Conservation (phyloP, 1,139 yeast species). For the Lodderomyces theae region DNA sequence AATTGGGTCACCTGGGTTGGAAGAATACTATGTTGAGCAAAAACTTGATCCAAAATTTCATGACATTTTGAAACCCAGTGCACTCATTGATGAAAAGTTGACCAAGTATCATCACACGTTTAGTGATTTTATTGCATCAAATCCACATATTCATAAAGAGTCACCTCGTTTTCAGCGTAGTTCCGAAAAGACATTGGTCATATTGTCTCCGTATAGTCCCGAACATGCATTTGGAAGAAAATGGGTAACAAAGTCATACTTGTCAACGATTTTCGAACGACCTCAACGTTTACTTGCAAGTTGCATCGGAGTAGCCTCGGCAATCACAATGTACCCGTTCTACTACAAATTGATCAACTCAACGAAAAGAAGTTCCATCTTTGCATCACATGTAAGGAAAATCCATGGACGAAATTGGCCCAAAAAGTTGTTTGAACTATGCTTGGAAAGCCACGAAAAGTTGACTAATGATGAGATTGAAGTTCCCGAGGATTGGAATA, state of each 20-base stretch:
- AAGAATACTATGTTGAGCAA: slow-evolving; percentile 15
- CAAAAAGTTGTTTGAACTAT: slow-evolving; percentile 52
- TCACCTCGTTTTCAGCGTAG: slow-evolving; percentile 46
- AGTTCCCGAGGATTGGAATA: slow-evolving; percentile 80
- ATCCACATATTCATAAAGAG: slow-evolving; percentile 54
- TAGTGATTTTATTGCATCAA: slow-evolving; percentile 47
- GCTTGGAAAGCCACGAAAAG: slow-evolving; percentile 57
- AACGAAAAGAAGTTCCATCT: slow-evolving; percentile 44
- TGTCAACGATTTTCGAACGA: slow-evolving; percentile 73
- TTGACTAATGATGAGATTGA: slow-evolving; percentile 58
- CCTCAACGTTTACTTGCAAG: slow-evolving; percentile 79
- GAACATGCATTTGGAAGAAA: slow-evolving; percentile 71
- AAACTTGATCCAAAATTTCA: slow-evolving; percentile 22
- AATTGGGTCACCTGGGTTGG: slow-evolving; percentile 17
- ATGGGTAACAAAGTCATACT: slow-evolving; percentile 72
- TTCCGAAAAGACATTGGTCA: slow-evolving; percentile 49
- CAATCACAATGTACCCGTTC: slow-evolving; percentile 67
- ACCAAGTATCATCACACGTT: slow-evolving; percentile 42
- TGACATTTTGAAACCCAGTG: slow-evolving; percentile 31
- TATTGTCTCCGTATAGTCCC: slow-evolving; percentile 58
- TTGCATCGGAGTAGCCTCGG: slow-evolving; percentile 76
- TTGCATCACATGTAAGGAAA: slow-evolving; percentile 58
- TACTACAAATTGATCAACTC: slow-evolving; percentile 54
- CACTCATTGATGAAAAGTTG: slow-evolving; percentile 35
- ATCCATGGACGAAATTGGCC: slow-evolving; percentile 85